Percentiles rank a stretch among this genome's conserved stretches.
Conservation (phyloP, 192 early-diverging fungal species). For the Coemansia sp. region DNA sequence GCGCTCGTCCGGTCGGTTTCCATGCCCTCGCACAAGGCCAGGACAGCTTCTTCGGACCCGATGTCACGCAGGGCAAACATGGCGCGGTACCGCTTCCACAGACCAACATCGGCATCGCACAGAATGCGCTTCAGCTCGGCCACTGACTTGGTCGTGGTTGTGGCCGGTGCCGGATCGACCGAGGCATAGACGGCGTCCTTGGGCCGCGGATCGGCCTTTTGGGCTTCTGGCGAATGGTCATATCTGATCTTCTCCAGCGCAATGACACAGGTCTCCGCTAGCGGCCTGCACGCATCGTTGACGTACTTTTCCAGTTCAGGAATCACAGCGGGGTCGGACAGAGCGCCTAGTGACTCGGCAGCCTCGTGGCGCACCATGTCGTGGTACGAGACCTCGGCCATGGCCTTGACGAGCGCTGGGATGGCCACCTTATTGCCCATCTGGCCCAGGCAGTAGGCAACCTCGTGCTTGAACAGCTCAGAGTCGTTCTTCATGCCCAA, state of each 20-base stretch:
- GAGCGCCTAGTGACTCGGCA: conserved; percentile 93
- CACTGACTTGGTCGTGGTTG: conserved; percentile 58
- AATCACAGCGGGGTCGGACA: conserved; percentile 68
- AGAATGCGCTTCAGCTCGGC: conserved; percentile 64
- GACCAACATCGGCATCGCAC: conserved; percentile 62
- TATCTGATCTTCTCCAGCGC: conserved; percentile 84
- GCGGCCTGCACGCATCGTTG: conserved; percentile 63
- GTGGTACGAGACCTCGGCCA: conserved; percentile 68
- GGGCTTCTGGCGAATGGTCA: conserved; percentile 55
- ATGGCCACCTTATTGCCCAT: conserved; percentile 83
- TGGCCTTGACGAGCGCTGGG: conserved; percentile 60
- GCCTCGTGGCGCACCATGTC: conserved; percentile 98
- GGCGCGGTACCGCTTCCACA: conserved; percentile 91
- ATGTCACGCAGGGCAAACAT: conserved; percentile 94
- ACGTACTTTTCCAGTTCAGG: conserved; percentile 73
- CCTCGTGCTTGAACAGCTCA: conserved; percentile 89
- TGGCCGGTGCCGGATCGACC: conserved; percentile 90
- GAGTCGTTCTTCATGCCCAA: conserved; percentile 76
- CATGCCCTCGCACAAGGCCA: conserved; percentile 82
- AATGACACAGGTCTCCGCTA: conserved; percentile 87
- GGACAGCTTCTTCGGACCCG: conserved; percentile 74
- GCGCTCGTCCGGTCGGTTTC: conserved; percentile 66
- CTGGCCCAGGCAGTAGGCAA: conserved; percentile 96
- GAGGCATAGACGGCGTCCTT: conserved; percentile 63
- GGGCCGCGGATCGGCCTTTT: conserved; percentile 17